Evolutionary conservation across 352 stramenopile species (phyloP), one percentile per base, ranked within the genome.

Genomic region (Phytopythium kandeliae): DNA sequence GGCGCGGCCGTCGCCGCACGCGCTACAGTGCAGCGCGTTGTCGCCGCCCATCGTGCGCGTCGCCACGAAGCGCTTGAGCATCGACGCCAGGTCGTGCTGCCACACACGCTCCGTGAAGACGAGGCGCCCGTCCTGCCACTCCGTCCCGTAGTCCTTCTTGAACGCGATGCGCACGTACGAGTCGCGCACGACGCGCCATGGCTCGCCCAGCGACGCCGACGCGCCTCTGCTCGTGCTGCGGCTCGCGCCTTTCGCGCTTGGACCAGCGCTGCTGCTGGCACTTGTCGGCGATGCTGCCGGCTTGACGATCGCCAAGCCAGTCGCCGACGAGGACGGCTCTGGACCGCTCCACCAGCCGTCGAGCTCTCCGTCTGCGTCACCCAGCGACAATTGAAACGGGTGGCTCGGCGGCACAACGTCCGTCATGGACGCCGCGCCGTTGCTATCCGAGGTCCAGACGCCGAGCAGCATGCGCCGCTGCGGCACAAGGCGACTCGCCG

Each of bases 91-190:
- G 36, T 92, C 80, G 51, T 95, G 85, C 22, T 67, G 68, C 73
- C 77, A 92, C 48, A 95, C 82, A 8, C 85, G 83, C 57, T 95
- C 85, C 3, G 85, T 95, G 46, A 82, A 88, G 11, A 92, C 60
- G 33, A 94, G 56, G 10, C 75, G 52, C 1, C 85, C 82, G 35
- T 94, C 58, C 58, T 86, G 76, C 84, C 85, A 95, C 58, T 95
- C 85, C 2, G 76, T 93, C 16, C 83, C 84, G 51, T 95, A 96
- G 54, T 96, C 86, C 46, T 91, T 92, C 67, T 96, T 96, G 65
- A 92, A 96, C 9, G 76, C 85, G 15, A 96, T 55, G 31, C 86
- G 86, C 21, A 96, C 81, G 44, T 94, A 95, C 25, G 71, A 74
- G 48, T 96, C 85, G 38, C 90, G 89, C 36, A 91, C 64, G 4